Evolutionary conservation across 352 stramenopile species (phyloP), one percentile per base, ranked within the genome.

Genomic region (Globisporangium okanoganense): DNA sequence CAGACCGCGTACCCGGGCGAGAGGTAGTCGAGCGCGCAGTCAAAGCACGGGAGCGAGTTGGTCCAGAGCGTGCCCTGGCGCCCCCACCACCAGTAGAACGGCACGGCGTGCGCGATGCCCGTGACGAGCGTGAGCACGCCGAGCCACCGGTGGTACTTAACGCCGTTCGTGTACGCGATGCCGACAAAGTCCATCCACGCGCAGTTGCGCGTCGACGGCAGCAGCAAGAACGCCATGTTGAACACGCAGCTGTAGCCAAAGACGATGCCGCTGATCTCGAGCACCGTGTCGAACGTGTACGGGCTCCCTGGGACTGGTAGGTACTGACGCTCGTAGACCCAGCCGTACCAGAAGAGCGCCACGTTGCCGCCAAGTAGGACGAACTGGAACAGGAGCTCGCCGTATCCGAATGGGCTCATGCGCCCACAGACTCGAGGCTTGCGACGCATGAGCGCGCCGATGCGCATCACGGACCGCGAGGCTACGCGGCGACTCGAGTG

Each of bases 111-210:
- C 2, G 72, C 31, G 13, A 85, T 54, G 6, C 67, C 71, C 0
- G 63, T 72, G 27, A 71, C 60, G 14, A 89, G 67, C 22, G 73
- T 69, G 7, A 70, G 27, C 27, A 84, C 56, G 5, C 79, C 79
- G 6, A 88, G 64, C 79, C 76, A 87, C 5, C 73, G 70, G 52
- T 88, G 79, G 58, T 88, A 88, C 49, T 82, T 87, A 29, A 88
- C 64, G 3, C 71, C 77, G 58, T 85, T 84, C 1, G 75, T 67
- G 60, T 85, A 87, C 51, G 79, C 81, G 49, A 89, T 80, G 58
- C 72, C 72, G 52, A 84, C 62, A 52, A 84, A 78, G 40, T 87
- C 76, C 75, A 85, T 87, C 79, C 79, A 89, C 20, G 77, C 75
- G 51, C 76, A 78, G 54, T 89, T 78, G 1, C 79, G 77, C 3